Evolutionary conservation across 169 alveolate genomes (phyloP).

Genomic region (Plasmodium yoelii): DNA sequence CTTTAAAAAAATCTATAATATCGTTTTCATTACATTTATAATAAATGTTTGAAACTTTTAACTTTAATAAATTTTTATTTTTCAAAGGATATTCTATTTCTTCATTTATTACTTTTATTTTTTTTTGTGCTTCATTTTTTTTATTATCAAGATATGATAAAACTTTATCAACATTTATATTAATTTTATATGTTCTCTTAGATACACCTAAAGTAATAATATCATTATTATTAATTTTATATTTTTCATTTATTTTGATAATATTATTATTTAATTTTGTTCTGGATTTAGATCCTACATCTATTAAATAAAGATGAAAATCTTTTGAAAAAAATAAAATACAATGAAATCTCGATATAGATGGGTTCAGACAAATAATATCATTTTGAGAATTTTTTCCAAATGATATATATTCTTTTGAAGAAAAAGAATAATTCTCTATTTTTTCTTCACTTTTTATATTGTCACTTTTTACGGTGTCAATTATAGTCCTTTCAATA

Average conservation of each 20-base stretch:
- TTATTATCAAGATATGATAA: slow-evolving; percentile 43
- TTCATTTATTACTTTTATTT: slow-evolving; percentile 42
- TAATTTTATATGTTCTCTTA: slow-evolving; percentile 64
- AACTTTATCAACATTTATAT: slow-evolving; percentile 52
- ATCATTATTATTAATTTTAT: slow-evolving; percentile 52
- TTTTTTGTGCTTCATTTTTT: slow-evolving; percentile 39
- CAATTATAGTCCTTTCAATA: slow-evolving; percentile 32
- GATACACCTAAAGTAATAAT: slow-evolving; percentile 71
- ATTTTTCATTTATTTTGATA: slow-evolving; percentile 50
- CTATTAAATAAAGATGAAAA: slow-evolving; percentile 55
- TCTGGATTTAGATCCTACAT: slow-evolving; percentile 74
- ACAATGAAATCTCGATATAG: slow-evolving; percentile 75
- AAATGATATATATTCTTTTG: slow-evolving; percentile 72
- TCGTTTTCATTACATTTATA: slow-evolving; percentile 76
- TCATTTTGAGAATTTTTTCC: slow-evolving; percentile 71
- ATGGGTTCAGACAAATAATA: slow-evolving; percentile 74
- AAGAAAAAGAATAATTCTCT: slow-evolving; percentile 30
- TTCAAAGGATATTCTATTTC: slow-evolving; percentile 45
- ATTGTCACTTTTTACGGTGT: slow-evolving; percentile 16
- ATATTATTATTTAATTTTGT: slow-evolving; percentile 45
- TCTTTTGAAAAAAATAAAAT: slow-evolving; percentile 48
- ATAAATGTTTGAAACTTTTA: slow-evolving; percentile 56
- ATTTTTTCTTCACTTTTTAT: slow-evolving; percentile 39
- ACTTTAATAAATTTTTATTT: slow-evolving; percentile 27
- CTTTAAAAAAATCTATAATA: slow-evolving; percentile 52